A percentile compares a stretch with the other conserved stretches of the same genome.
Conservation (phyloP, 177 flowering plant species). For the Vitis hybrid region DNA sequence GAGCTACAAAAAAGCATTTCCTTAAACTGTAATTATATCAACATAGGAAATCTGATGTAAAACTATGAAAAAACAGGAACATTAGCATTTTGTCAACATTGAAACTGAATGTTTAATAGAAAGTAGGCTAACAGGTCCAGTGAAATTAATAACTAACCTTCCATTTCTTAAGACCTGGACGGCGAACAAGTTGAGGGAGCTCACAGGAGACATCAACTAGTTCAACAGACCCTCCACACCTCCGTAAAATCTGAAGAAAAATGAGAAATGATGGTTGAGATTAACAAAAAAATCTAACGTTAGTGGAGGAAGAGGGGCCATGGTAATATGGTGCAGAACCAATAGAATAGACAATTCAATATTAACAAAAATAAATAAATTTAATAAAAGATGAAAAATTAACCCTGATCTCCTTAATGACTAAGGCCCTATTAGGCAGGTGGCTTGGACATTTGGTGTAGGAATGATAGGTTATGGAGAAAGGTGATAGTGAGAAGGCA, state of each 20-base stretch:
- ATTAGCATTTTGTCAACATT: background rate
- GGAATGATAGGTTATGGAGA: too few relatives aligned
- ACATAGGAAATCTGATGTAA: background rate
- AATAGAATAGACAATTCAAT: background rate
- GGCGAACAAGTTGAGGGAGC: slow-evolving; percentile 79
- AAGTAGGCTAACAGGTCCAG: background rate
- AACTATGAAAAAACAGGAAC: background rate
- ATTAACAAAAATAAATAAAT: background rate
- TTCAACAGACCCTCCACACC: slow-evolving; percentile 80
- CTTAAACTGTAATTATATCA: background rate
- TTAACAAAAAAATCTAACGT: background rate
- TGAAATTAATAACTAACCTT: slow-evolving; percentile 52
- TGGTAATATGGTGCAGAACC: background rate
- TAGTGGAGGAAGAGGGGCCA: background rate
- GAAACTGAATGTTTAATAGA: background rate
- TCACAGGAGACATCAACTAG: slow-evolving; percentile 85
- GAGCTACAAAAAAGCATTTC: background rate
- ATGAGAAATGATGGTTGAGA: background rate
- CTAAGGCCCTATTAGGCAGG: too few relatives aligned
- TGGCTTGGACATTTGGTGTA: too few relatives aligned
- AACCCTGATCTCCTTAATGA: too few relatives aligned
- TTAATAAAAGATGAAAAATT: too few relatives aligned
- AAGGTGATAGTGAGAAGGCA: too few relatives aligned
- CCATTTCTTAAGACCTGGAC: slow-evolving; percentile 90
- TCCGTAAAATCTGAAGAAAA: slow-evolving; percentile 67